Evolutionary conservation across 306 rosid species (phyloP), one percentile per base, ranked within the genome.

Genomic region (Dalbergia oliveri): DNA sequence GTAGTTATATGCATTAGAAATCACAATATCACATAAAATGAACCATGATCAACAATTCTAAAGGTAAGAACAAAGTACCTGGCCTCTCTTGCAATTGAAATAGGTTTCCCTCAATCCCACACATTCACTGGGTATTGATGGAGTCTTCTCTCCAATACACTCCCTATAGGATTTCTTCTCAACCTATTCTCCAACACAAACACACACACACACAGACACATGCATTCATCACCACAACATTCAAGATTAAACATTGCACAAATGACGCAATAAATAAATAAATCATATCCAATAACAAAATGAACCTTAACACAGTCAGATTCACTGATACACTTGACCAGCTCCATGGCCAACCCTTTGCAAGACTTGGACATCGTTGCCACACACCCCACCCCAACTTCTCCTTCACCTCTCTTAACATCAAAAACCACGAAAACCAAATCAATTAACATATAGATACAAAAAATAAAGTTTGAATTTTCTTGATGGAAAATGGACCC

Each of bases 11-110:
- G 70, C 82, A 63, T 37, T 53, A 43, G 56, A 83, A 71, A 77
- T 72, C 41, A 37, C 7, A 37, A 37, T 37, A 37, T 37, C 61
- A 78, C 54, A 83, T 9, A 62, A 16, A 68, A 62, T 49, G 33
- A 34, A 76, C 4, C 19, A 61, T 8, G 47, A 75, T 73, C 8
- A 37, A 4, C 39, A 78, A 75, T 33, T 15, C 61, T 76, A 83
- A 73, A 18, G 26, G 9, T 31, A 66, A 34, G 62, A 4, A 77
- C 89, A 78, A 26, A 54, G 60, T 83, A 86, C 93, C 93, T 95
- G 99, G 81, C 99, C 99, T 81, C 99, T 90, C 81, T 95, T 95
- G 94, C 99, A 95, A 78, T 93, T 91, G 94, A 95, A 95, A 79
- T 89, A 93, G 58, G 99, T 95, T 87, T 95, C 99, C 86, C 99